Conservation (phyloP, 179 eudicot genomes). For the Beta macrorhiza region DNA sequence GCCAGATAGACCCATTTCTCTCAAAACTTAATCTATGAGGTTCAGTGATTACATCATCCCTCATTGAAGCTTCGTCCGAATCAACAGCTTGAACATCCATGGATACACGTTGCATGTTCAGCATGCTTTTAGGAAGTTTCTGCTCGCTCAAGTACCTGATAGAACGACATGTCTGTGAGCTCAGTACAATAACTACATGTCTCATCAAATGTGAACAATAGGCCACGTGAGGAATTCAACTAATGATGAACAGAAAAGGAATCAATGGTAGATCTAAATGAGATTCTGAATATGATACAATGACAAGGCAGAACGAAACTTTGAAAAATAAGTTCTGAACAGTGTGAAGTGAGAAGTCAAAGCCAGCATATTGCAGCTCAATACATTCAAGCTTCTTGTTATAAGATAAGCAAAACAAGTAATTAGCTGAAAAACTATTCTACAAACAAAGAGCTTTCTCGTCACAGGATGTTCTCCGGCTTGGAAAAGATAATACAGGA, state of each 20-base stretch:
- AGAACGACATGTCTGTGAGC: constrained; percentile 19
- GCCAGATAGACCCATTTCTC: background rate
- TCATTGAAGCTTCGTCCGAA: constrained; percentile 40
- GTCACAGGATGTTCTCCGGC: background rate
- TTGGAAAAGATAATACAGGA: background rate
- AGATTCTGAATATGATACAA: background rate
- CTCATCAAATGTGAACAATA: background rate
- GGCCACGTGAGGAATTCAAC: background rate
- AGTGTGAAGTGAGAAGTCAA: background rate
- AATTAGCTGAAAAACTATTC: background rate
- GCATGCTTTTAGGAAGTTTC: constrained; percentile 81
- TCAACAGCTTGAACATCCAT: constrained; percentile 44
- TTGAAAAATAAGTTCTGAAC: background rate
- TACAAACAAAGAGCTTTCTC: background rate
- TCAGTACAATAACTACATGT: constrained; percentile 9
- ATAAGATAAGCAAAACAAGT: background rate
- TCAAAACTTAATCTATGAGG: background rate
- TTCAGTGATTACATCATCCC: constrained; percentile 33
- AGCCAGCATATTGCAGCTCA: constrained; percentile 2
- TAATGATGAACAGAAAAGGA: background rate
- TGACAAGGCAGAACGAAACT: background rate
- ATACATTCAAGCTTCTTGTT: background rate
- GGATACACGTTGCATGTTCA: constrained; percentile 51
- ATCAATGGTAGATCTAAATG: background rate
- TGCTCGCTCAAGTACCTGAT: constrained; percentile 82